Conservation (phyloP, 2,329 filamentous ascomycete genomes). For the Alternaria rosae region DNA sequence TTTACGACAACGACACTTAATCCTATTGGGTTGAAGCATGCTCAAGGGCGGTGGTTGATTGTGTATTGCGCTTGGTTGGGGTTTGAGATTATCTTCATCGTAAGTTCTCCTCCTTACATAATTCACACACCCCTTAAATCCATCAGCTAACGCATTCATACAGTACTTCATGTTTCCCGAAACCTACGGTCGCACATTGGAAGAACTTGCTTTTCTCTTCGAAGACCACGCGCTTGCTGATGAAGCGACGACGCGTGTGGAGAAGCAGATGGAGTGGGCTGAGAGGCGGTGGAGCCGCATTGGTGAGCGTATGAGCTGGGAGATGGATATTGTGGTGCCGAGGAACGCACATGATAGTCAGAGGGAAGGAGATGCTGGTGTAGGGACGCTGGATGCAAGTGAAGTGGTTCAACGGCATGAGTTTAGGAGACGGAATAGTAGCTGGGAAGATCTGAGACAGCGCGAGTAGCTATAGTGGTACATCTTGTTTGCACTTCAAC, state of each 20-base stretch:
- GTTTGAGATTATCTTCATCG: slow-evolving; percentile 65
- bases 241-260: slow-evolving; percentile 35
- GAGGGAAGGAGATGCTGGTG: neutral
- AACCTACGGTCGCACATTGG: slow-evolving; percentile 73
- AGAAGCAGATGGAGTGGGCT: slow-evolving; percentile 41
- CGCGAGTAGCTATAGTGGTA: neutral
- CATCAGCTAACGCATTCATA: neutral
- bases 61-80: slow-evolving; percentile 68
- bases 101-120: slow-evolving; percentile 15
- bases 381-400: neutral
- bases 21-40: slow-evolving; percentile 66
- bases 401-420: neutral
- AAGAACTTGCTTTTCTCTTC: slow-evolving; percentile 65
- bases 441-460: neutral
- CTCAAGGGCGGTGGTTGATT: slow-evolving; percentile 70
- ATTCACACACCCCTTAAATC: too few relatives aligned
- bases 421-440: neutral
- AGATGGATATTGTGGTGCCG: slow-evolving; percentile 20
- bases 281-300: slow-evolving; percentile 9
- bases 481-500: neutral
- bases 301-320: slow-evolving; percentile 20
- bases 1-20: slow-evolving; percentile 69
- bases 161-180: slow-evolving; percentile 72
- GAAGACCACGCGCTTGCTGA: slow-evolving; percentile 40
- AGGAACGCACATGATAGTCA: neutral